phyloP scores from a whole-genome alignment of 768 basidiomycete genomes.

The Solioccasus polychromus region DNA sequence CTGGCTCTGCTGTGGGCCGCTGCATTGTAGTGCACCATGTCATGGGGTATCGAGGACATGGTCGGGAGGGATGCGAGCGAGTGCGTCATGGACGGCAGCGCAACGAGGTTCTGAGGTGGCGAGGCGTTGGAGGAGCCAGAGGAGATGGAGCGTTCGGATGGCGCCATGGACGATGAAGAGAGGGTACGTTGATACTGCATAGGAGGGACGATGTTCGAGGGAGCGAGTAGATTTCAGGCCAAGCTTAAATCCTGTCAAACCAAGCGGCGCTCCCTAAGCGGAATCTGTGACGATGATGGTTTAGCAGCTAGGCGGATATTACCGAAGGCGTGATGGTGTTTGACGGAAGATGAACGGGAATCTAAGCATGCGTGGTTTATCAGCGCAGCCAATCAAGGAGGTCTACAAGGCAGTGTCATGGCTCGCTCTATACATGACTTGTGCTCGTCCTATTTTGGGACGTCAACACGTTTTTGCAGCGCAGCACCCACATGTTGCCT shows the following conservation, averaged over 20 bases:
- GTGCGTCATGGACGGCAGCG: slow-evolving; percentile 33
- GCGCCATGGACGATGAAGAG: slow-evolving; percentile 33
- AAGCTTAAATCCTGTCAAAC: slow-evolving; percentile 26
- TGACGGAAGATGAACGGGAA: slow-evolving; percentile 33
- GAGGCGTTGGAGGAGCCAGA: slow-evolving; percentile 31
- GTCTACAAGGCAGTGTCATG: slow-evolving; percentile 31
- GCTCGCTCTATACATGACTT: slow-evolving; percentile 16
- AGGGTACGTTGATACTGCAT: slow-evolving; percentile 32
- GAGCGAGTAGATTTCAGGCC: not conserved
- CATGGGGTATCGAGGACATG: slow-evolving; percentile 30
- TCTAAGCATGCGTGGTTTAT: slow-evolving; percentile 33
- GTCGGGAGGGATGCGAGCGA: slow-evolving; percentile 30
- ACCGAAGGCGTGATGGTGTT: slow-evolving; percentile 33
- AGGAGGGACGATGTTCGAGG: slow-evolving; percentile 15
- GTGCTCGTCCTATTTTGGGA: slow-evolving; percentile 26
- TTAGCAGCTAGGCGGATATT: slow-evolving; percentile 31
- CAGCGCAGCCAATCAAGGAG: slow-evolving; percentile 33
- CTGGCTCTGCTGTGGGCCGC: slow-evolving; percentile 30
- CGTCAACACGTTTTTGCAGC: slow-evolving; percentile 33
- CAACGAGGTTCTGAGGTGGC: slow-evolving; percentile 27
- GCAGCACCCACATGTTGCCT: slow-evolving; percentile 31
- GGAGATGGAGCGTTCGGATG: slow-evolving; percentile 32
- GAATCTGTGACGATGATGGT: slow-evolving; percentile 23
- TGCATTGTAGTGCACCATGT: slow-evolving; percentile 33
- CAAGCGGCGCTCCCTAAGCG: slow-evolving; percentile 23